phyloP scores from a whole-genome alignment of 352 stramenopile genomes.

The Plasmopara viticola region DNA sequence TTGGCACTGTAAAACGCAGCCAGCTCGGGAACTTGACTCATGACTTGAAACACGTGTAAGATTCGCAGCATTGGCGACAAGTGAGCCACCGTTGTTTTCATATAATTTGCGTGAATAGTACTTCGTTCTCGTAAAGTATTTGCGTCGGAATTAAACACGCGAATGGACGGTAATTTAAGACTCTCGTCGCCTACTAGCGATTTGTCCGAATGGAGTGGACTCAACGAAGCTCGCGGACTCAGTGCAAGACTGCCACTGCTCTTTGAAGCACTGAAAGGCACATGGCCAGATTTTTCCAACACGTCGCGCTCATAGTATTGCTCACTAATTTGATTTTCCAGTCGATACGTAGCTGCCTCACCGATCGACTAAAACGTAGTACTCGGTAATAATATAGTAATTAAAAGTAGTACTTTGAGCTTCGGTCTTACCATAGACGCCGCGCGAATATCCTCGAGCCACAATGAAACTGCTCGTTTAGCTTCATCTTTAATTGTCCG shows the following conservation, averaged over 20 bases:
- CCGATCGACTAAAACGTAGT: constrained; percentile 39
- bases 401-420: background rate
- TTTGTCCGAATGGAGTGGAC: constrained; percentile 13
- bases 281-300: constrained; percentile 55
- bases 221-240: constrained; percentile 22
- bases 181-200: constrained; percentile 25
- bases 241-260: constrained; percentile 15
- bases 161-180: constrained; percentile 53
- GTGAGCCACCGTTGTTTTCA: constrained; percentile 49
- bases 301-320: constrained; percentile 76
- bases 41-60: constrained; percentile 65
- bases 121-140: constrained; percentile 50
- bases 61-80: constrained; percentile 70
- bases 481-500: constrained; percentile 69
- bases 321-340: constrained; percentile 72
- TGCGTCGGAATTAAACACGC: constrained; percentile 65
- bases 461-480: constrained; percentile 52
- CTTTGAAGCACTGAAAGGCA: constrained; percentile 6
- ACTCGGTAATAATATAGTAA: background rate
- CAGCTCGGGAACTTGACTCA: constrained; percentile 68
- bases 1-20: constrained; percentile 76
- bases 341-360: constrained; percentile 55
- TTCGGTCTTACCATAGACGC: constrained; percentile 35
- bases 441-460: constrained; percentile 67
- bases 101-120: constrained; percentile 63